Percentiles rank a stretch among this genome's conserved stretches.
Evolutionary conservation across 192 early-diverging fungal species (phyloP).

Genomic region (Umbelopsis vinacea): DNA sequence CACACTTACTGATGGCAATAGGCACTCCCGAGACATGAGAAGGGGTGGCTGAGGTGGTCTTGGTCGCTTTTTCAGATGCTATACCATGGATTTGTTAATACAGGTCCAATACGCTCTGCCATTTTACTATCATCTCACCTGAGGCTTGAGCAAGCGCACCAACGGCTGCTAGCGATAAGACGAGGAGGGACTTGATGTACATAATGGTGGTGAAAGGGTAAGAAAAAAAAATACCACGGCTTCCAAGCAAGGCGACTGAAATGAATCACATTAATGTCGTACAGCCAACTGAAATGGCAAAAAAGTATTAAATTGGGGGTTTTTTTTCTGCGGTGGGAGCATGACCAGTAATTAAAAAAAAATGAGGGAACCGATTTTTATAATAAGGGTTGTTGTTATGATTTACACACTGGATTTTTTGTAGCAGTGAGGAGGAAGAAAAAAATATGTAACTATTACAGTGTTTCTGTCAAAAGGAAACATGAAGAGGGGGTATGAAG

Average conservation of each 20-base stretch:
- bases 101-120: not conserved
- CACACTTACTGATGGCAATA: conserved; percentile 1
- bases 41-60: conserved; percentile 2
- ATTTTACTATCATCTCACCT: not conserved
- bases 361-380: too few relatives aligned
- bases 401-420: not conserved
- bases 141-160: not conserved
- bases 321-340: too few relatives aligned
- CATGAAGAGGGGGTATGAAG: conserved; percentile 16
- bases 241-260: not conserved
- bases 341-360: too few relatives aligned
- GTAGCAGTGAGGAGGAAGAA: not conserved
- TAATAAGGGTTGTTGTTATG: too few relatives aligned
- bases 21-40: conserved; percentile 18
- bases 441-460: conserved; percentile 18
- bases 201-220: not conserved
- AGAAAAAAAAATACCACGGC: too few relatives aligned
- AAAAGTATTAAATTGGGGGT: not conserved
- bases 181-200: not conserved
- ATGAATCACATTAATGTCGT: not conserved
- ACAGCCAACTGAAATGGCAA: not conserved
- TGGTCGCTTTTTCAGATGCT: not conserved
- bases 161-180: conserved; percentile 2
- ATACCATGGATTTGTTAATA: not conserved
- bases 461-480: not conserved